Conservation (phyloP, 2,329 filamentous ascomycete genomes). For the Neopestalotiopsis sp. region DNA sequence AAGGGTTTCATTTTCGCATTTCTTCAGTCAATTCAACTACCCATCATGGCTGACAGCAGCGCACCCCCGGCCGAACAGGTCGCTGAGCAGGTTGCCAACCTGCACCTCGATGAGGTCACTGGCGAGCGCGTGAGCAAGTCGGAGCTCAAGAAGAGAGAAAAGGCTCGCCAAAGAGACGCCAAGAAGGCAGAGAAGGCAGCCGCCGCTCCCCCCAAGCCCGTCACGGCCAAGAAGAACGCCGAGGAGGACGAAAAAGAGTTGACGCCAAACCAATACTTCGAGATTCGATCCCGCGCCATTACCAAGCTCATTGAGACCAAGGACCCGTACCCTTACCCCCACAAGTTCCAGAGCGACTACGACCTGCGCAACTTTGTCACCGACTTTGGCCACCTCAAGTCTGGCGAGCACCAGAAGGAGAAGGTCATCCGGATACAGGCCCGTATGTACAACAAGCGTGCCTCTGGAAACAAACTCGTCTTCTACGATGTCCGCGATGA, state of each 20-base stretch:
- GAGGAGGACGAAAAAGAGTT: slow-evolving; percentile 62
- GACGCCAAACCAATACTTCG: slow-evolving; percentile 79
- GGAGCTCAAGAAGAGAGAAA: slow-evolving; percentile 93
- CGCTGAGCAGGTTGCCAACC: slow-evolving; percentile 67
- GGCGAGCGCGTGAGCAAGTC: slow-evolving; percentile 87
- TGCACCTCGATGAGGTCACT: slow-evolving; percentile 90
- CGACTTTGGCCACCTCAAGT: slow-evolving; percentile 82
- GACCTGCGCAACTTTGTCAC: slow-evolving; percentile 81
- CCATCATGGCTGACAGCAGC: slow-evolving; percentile 20
- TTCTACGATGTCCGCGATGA: slow-evolving; percentile 83
- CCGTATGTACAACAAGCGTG: slow-evolving; percentile 87
- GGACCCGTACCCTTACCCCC: slow-evolving; percentile 85
- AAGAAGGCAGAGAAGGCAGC: slow-evolving; percentile 89
- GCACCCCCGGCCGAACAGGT: slow-evolving; percentile 53
- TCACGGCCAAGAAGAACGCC: slow-evolving; percentile 62
- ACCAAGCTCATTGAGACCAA: slow-evolving; percentile 75
- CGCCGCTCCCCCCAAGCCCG: slow-evolving; percentile 65
- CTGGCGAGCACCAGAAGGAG: slow-evolving; percentile 81
- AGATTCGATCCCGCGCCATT: slow-evolving; percentile 87
- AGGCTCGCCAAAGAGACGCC: slow-evolving; percentile 84
- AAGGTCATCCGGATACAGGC: slow-evolving; percentile 79
- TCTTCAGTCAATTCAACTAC: background rate
- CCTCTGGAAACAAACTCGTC: slow-evolving; percentile 81
- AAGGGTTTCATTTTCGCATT: background rate
- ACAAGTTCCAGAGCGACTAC: slow-evolving; percentile 89